Evolutionary conservation across 331 rosid species (phyloP).

Genomic region (Acacia concinna): DNA sequence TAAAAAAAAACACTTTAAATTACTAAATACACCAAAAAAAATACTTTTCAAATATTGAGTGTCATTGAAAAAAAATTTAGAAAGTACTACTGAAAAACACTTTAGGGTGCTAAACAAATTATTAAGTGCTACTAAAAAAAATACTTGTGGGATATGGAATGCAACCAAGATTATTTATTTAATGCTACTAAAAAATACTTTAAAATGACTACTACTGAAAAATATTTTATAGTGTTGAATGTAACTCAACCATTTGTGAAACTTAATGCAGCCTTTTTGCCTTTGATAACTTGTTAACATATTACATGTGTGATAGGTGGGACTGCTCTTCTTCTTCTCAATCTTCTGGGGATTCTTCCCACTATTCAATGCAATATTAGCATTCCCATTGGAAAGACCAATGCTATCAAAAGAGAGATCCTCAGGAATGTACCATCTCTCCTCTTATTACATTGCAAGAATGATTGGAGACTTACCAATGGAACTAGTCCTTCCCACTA

Average conservation of each 20-base stretch:
- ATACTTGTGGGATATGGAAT: too few relatives aligned
- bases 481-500: conserved; percentile 83
- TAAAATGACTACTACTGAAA: too few relatives aligned
- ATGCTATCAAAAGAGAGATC: conserved; percentile 69
- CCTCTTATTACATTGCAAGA: conserved; percentile 73
- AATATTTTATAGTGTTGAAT: neutral
- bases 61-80: too few relatives aligned
- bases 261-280: neutral
- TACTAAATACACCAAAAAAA: too few relatives aligned
- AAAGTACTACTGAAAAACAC: too few relatives aligned
- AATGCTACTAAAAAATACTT: too few relatives aligned
- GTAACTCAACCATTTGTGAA: neutral
- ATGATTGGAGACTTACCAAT: conserved; percentile 74
- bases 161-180: too few relatives aligned
- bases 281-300: neutral
- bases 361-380: conserved; percentile 67
- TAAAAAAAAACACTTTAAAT: too few relatives aligned
- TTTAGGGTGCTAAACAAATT: too few relatives aligned
- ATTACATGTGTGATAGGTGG: conserved; percentile 49
- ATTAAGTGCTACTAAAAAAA: too few relatives aligned
- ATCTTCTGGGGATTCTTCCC: conserved; percentile 94
- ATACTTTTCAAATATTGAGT: too few relatives aligned
- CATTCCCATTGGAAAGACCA: conserved; percentile 71
- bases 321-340: conserved; percentile 86
- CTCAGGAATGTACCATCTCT: conserved; percentile 83